These are phyloP conservation scores for Cladochytrium replicatum DNA, from an alignment of 192 early-diverging fungal species.

Conservation along the genomic window DNA sequence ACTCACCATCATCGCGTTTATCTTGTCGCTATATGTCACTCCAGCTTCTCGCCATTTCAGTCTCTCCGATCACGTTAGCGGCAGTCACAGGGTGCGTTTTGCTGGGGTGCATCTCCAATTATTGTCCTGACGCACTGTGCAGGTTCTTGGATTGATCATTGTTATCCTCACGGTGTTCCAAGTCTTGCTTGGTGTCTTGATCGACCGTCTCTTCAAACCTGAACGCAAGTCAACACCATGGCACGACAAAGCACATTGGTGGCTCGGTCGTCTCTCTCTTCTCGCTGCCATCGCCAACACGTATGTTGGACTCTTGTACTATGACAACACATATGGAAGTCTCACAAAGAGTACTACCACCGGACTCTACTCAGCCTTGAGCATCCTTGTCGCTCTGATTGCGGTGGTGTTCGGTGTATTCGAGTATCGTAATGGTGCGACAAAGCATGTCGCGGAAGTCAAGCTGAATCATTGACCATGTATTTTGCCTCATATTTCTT, in stretches of 20 bases:
- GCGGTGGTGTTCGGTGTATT: no score
- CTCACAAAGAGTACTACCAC: no score
- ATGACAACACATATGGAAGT: no score
- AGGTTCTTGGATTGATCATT: constrained; percentile 11
- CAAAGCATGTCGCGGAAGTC: no score
- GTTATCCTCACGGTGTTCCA: constrained; percentile 10
- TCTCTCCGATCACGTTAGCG: neutral
- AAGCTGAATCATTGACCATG: no score
- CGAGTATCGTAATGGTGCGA: no score
- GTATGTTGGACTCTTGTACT: constrained; percentile 15
- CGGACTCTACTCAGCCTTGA: no score
- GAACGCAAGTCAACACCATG: constrained; percentile 6
- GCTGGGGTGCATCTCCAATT: no score
- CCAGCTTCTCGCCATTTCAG: constrained; percentile 2
- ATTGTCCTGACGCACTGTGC: no score
- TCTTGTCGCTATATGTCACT: constrained; percentile 2
- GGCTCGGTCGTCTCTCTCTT: constrained; percentile 13
- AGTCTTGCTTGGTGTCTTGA: constrained; percentile 12
- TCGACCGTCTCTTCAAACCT: constrained; percentile 6
- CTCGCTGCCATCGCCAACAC: constrained; percentile 15
- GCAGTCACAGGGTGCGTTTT: no score
- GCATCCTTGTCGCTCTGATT: no score
- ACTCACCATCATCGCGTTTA: constrained; percentile 7
- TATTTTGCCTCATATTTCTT: no score
- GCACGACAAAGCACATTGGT: constrained; percentile 23